phyloP scores from a whole-genome alignment of 148 eudicot species.

The Cornus florida region DNA sequence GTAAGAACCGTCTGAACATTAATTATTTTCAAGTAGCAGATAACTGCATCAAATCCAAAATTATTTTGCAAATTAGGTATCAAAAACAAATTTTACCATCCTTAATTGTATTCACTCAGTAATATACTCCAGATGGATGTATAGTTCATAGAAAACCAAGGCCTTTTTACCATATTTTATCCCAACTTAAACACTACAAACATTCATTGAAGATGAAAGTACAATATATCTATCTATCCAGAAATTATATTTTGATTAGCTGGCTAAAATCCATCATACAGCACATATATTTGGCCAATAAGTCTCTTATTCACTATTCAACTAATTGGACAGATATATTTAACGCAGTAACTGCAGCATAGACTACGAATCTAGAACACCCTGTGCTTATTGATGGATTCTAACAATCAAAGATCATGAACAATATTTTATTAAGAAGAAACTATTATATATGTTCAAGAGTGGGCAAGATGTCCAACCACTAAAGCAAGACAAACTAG shows the following conservation, averaged over 20 bases:
- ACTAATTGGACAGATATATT: neutral
- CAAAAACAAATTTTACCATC: neutral
- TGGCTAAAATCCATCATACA: neutral
- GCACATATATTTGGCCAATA: neutral
- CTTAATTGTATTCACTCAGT: neutral
- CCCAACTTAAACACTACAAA: neutral
- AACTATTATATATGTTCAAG: too few species aligned
- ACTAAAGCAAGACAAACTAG: too few species aligned
- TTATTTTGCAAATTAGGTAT: neutral
- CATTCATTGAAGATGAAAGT: too few species aligned
- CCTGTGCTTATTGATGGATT: slow-evolving; percentile 83
- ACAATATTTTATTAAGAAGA: too few species aligned
- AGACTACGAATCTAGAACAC: slow-evolving; percentile 51
- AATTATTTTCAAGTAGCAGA: neutral
- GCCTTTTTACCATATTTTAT: too few species aligned
- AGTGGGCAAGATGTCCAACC: too few species aligned
- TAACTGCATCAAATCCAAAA: neutral
- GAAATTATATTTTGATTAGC: neutral
- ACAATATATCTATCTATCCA: slow-evolving; percentile 7
- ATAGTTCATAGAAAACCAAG: neutral
- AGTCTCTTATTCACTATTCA: neutral
- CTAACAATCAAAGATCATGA: too few species aligned
- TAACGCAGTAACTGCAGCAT: neutral
- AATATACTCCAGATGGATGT: neutral
- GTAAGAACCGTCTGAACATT: neutral